Conservation (phyloP, 2,329 filamentous ascomycete genomes). For the Nectriaceae sp. region DNA sequence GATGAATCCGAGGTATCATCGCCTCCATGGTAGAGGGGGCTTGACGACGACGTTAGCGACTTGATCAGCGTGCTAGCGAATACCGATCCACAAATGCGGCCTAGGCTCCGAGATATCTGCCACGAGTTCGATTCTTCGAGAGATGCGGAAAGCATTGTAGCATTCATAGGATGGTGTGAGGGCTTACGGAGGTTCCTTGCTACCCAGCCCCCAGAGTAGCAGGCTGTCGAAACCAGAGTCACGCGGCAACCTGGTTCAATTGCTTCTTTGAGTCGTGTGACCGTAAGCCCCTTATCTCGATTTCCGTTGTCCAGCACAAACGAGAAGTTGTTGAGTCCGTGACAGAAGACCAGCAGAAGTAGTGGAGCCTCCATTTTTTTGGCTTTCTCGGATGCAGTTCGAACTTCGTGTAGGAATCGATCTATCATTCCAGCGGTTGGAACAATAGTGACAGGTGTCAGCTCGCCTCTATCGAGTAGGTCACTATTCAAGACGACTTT, state of each 20-base stretch:
- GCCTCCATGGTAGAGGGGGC: not conserved
- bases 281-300: not conserved
- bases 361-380: not conserved
- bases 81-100: conserved; percentile 1
- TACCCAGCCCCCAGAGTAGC: conserved; percentile 7
- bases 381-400: not conserved
- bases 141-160: not conserved
- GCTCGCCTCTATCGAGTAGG: not conserved
- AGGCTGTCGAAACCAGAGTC: conserved; percentile 7
- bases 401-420: not conserved
- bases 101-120: not conserved
- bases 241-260: conserved; percentile 6
- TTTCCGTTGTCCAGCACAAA: not conserved
- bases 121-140: not conserved
- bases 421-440: not conserved
- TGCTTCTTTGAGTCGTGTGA: conserved; percentile 2
- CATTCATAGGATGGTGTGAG: not conserved
- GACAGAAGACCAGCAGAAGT: conserved; percentile 3
- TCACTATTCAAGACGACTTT: conserved; percentile 3
- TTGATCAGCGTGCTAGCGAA: conserved; percentile 4
- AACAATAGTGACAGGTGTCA: not conserved
- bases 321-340: not conserved
- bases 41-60: not conserved
- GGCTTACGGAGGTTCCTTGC: not conserved
- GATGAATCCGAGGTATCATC: not conserved